Percentiles rank a stretch among this genome's conserved stretches.
These are phyloP conservation scores for Mycosphaerella sp. DNA, from an alignment of 2,329 filamentous ascomycete species.

Conservation along the genomic window DNA sequence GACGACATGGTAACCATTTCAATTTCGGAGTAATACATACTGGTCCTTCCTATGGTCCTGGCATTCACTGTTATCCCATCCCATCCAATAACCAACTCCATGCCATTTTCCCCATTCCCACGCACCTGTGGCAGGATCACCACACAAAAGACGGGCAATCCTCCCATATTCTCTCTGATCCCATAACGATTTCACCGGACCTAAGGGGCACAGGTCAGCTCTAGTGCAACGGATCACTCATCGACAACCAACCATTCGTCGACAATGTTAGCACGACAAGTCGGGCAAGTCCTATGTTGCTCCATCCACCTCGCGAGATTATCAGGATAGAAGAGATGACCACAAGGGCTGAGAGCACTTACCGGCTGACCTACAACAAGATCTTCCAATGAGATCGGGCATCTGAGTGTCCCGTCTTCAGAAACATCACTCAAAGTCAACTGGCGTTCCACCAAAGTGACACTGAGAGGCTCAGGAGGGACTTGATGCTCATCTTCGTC, in stretches of 20 bases:
- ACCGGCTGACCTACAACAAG: neutral
- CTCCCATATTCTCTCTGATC: neutral
- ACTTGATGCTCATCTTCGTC: neutral
- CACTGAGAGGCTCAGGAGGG: neutral
- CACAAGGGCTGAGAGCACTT: neutral
- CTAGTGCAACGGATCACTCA: neutral
- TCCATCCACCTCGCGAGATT: neutral
- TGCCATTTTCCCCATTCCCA: neutral
- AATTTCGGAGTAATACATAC: no score
- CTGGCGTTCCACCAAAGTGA: neutral
- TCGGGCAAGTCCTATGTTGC: neutral
- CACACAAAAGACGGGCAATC: neutral
- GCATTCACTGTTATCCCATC: no score
- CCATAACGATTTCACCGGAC: neutral
- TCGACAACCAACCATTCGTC: neutral
- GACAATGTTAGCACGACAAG: neutral
- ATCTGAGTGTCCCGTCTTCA: neutral
- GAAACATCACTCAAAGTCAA: neutral
- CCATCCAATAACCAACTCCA: no score
- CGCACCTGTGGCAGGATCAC: neutral
- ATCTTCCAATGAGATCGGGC: neutral
- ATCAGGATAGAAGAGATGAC: neutral
- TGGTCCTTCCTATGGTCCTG: no score
- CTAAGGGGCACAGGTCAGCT: neutral
- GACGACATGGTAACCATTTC: no score